These are phyloP conservation scores for Caryopteris hybrid DNA, from an alignment of 305 asterid species.

Conservation along the genomic window DNA sequence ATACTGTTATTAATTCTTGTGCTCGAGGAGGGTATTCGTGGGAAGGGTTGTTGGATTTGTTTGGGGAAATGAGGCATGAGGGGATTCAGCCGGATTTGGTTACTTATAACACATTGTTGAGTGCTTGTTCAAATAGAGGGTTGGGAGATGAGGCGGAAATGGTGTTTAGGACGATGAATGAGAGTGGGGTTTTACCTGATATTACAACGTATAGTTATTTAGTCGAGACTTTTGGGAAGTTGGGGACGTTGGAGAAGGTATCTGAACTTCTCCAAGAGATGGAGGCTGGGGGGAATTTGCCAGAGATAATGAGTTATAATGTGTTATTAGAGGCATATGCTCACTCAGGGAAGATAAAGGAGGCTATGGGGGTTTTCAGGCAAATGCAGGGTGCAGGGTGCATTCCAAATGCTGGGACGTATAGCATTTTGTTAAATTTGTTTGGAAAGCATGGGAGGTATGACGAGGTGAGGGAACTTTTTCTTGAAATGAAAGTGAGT, in stretches of 20 bases:
- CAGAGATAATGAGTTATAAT: conserved; percentile 80
- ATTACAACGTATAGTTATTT: conserved; percentile 70
- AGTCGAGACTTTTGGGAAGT: conserved; percentile 79
- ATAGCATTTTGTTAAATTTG: conserved; percentile 75
- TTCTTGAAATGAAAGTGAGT: conserved; percentile 95
- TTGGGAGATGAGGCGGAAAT: conserved; percentile 91
- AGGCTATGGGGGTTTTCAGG: conserved; percentile 88
- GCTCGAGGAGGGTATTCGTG: conserved; percentile 92
- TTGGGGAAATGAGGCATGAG: conserved; percentile 94
- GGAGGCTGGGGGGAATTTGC: conserved; percentile 84
- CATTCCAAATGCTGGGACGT: conserved; percentile 85
- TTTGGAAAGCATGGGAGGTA: conserved; percentile 87
- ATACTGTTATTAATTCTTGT: conserved; percentile 80
- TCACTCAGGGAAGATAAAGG: conserved; percentile 55
- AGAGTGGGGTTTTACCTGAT: conserved; percentile 87
- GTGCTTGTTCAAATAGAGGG: conserved; percentile 76
- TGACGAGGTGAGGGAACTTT: conserved; percentile 88
- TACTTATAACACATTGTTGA: conserved; percentile 75
- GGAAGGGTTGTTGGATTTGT: conserved; percentile 92
- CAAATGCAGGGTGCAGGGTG: conserved; percentile 94
- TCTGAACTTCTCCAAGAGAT: conserved; percentile 72
- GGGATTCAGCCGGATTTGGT: conserved; percentile 95
- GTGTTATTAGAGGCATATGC: conserved; percentile 92
- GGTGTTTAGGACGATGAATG: conserved; percentile 97
- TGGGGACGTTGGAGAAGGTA: conserved; percentile 74